Evolutionary conservation across 495 filamentous ascomycete genomes (phyloP).

Genomic region (Aspergillus diversus): DNA sequence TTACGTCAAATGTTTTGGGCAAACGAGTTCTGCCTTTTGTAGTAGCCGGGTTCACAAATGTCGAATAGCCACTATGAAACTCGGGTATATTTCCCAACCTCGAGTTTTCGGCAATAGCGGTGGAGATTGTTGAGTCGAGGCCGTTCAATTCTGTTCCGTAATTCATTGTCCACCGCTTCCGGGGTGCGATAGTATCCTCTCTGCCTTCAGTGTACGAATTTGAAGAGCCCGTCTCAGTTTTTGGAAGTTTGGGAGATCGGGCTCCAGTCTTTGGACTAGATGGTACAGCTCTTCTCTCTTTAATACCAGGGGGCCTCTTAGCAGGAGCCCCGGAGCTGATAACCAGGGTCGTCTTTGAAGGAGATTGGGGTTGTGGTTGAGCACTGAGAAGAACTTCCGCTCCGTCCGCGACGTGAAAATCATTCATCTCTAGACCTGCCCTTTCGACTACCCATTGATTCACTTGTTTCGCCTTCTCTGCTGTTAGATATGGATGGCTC

Average conservation of each 20-base stretch:
- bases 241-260: background rate
- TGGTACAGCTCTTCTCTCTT: constrained; percentile 16
- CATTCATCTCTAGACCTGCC: constrained; percentile 12
- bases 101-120: background rate
- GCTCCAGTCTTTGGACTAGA: background rate
- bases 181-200: constrained; percentile 11
- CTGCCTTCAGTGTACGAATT: background rate
- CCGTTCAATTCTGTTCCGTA: constrained; percentile 14
- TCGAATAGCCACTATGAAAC: background rate
- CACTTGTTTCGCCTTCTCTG: constrained; percentile 32
- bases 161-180: constrained; percentile 27
- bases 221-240: background rate
- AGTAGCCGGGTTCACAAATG: background rate
- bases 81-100: background rate
- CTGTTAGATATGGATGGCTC: constrained; percentile 24
- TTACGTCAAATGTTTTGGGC: constrained; percentile 20
- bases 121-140: background rate
- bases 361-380: background rate
- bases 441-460: constrained; percentile 31
- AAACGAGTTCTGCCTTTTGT: background rate
- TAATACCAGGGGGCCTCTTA: constrained; percentile 27
- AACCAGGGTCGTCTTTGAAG: background rate
- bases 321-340: background rate
- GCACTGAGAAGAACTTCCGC: background rate
- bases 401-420: background rate